phyloP scores from a whole-genome alignment of 2,329 filamentous ascomycete species.

The Dothiorella sarmentorum region DNA sequence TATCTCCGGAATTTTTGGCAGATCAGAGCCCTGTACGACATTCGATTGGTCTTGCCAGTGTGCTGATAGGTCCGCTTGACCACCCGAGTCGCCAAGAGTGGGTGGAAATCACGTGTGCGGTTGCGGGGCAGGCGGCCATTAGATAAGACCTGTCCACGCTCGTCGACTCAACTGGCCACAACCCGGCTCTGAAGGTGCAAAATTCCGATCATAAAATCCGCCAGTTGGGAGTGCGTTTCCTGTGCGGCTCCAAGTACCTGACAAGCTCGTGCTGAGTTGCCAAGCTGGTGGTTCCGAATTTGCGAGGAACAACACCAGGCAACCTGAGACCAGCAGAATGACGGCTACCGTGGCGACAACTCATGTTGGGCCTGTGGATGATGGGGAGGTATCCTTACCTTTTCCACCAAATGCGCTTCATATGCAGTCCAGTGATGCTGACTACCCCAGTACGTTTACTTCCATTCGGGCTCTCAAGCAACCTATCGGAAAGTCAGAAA shows the following conservation, averaged over 20 bases:
- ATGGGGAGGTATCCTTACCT: not conserved
- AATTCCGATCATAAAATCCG: not conserved
- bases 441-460: constrained; percentile 2
- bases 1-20: not conserved
- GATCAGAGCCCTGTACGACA: not conserved
- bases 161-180: not conserved
- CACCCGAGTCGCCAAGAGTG: constrained; percentile 3
- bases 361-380: not conserved
- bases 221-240: not conserved
- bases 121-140: not conserved
- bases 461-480: constrained; percentile 8
- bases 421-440: not conserved
- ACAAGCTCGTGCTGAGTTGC: not conserved
- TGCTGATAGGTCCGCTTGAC: not conserved
- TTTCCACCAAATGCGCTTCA: too few relatives aligned
- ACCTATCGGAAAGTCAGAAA: constrained; percentile 12
- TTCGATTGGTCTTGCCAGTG: not conserved
- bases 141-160: constrained; percentile 1
- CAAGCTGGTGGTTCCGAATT: not conserved
- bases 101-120: not conserved
- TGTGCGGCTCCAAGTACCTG: not conserved
- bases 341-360: not conserved
- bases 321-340: too few relatives aligned
- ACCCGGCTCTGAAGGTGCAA: not conserved
- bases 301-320: not conserved